These are phyloP conservation scores for Phytophthora uliginosa DNA, from an alignment of 352 stramenopile genomes.

Conservation along the genomic window DNA sequence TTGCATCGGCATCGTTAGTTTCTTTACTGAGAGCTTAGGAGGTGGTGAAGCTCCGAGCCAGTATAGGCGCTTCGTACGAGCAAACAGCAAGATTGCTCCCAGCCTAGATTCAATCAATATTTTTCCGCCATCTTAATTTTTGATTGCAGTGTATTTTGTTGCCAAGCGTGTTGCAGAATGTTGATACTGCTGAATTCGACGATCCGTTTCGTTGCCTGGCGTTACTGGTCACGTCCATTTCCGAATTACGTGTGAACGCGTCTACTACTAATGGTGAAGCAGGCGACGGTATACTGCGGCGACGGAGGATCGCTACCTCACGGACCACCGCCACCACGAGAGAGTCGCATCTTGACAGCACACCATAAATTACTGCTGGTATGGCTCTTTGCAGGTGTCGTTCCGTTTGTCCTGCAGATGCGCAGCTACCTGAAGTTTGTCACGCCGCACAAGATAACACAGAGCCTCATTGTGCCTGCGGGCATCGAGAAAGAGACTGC, in stretches of 20 bases:
- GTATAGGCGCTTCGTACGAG: neutral
- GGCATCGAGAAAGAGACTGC: constrained; percentile 1
- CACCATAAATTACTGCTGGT: constrained; percentile 14
- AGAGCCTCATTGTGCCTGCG: constrained; percentile 15
- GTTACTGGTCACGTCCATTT: neutral
- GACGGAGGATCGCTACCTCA: constrained; percentile 13
- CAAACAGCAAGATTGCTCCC: constrained; percentile 1
- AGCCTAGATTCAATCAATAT: constrained; percentile 3
- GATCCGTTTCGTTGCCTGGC: neutral
- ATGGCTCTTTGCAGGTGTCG: constrained; percentile 20
- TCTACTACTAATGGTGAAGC: constrained; percentile 10
- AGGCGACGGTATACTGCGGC: constrained; percentile 10
- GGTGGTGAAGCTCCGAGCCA: neutral
- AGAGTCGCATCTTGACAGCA: neutral
- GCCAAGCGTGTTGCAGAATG: neutral
- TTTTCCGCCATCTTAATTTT: neutral
- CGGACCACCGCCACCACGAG: neutral
- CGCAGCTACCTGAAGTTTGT: constrained; percentile 30
- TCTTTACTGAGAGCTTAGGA: constrained; percentile 16
- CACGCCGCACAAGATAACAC: constrained; percentile 33
- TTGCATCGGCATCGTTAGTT: constrained; percentile 9
- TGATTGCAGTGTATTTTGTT: neutral
- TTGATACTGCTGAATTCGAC: neutral
- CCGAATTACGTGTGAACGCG: neutral
- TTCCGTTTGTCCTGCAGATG: constrained; percentile 25